Percentiles rank a stretch among this genome's conserved stretches.
Evolutionary conservation across 805 yeast species (phyloP).

Genomic region (Isabelozyma gotoi): DNA sequence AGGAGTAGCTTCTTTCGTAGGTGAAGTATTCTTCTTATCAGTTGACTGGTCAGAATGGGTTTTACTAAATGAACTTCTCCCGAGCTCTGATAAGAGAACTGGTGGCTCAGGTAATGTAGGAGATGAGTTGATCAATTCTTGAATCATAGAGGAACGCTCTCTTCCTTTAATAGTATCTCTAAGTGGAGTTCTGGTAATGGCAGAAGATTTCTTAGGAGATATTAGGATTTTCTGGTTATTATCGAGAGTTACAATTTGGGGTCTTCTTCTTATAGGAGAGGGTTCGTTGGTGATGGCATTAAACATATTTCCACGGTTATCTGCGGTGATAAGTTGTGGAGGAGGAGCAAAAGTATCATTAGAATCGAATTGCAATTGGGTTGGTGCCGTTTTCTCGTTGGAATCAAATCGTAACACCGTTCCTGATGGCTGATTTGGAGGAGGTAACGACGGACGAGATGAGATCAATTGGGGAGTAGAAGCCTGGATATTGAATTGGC

Average conservation of each 20-base stretch:
- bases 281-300: constrained; percentile 4
- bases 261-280: constrained; percentile 9
- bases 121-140: constrained; percentile 37
- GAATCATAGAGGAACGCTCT: constrained; percentile 32
- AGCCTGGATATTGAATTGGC: constrained; percentile 14
- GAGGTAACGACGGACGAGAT: constrained; percentile 8
- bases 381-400: not conserved
- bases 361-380: constrained; percentile 15
- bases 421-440: constrained; percentile 1
- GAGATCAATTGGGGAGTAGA: constrained; percentile 28
- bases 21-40: not conserved
- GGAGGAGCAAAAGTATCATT: constrained; percentile 25
- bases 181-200: constrained; percentile 14
- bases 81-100: constrained; percentile 35
- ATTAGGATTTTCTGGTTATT: constrained; percentile 25
- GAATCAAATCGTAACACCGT: constrained; percentile 6
- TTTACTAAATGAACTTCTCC: constrained; percentile 8
- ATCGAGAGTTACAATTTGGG: constrained; percentile 1
- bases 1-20: constrained; percentile 2
- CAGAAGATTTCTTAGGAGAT: constrained; percentile 27
- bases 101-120: constrained; percentile 48
- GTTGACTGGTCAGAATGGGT: not conserved
- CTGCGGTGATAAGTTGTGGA: constrained; percentile 11
- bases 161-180: constrained; percentile 8
- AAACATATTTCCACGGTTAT: constrained; percentile 2